These are phyloP conservation scores for Trichosporon asahii DNA, from an alignment of 1,284 basidiomycete species.

Conservation along the genomic window DNA sequence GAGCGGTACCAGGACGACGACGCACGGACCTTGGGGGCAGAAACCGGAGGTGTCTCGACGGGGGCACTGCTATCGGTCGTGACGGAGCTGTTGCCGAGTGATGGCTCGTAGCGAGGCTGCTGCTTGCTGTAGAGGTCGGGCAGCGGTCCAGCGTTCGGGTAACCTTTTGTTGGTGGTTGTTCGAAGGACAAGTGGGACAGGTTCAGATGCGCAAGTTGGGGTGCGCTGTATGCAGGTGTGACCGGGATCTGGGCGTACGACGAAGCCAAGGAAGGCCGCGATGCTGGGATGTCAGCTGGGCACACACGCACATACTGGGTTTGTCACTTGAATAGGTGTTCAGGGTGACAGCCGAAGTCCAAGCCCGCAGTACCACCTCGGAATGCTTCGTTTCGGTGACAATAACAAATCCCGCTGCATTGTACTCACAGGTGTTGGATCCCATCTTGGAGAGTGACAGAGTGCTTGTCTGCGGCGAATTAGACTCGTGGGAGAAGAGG, in stretches of 20 bases:
- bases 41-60: background rate
- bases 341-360: background rate
- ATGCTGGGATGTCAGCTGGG: conserved; percentile 13
- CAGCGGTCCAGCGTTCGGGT: background rate
- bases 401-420: background rate
- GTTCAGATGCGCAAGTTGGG: conserved; percentile 13
- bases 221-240: conserved; percentile 10
- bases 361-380: background rate
- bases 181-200: conserved; percentile 1
- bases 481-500: conserved; percentile 13
- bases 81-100: background rate
- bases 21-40: background rate
- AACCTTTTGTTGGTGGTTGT: background rate
- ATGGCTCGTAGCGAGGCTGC: conserved; percentile 3
- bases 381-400: background rate
- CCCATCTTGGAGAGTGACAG: conserved; percentile 17
- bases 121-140: conserved; percentile 7
- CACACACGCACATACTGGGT: background rate
- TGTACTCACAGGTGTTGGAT: conserved; percentile 23
- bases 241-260: conserved; percentile 13
- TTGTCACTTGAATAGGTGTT: background rate
- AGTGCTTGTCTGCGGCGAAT: background rate
- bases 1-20: conserved; percentile 11
- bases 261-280: conserved; percentile 13
- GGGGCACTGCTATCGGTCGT: conserved; percentile 1